Base-by-base conservation (phyloP, 2,329 filamentous ascomycete genomes). In the Venturia pyrina region DNA sequence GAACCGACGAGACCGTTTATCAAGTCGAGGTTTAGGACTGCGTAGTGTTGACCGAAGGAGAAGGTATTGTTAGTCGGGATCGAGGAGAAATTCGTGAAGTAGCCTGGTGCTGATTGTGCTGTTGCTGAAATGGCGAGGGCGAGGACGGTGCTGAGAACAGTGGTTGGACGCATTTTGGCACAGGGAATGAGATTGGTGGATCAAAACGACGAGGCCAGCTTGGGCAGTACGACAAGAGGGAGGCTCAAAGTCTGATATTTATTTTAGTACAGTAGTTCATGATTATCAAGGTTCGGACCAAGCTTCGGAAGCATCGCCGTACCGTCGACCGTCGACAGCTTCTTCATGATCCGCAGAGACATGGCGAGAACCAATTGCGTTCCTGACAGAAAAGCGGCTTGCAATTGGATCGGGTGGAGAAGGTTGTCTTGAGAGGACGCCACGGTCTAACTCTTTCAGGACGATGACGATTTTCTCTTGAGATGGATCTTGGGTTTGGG, bases 11-110 rank as follows among this genome's bases (percentile, higher is more conserved):
- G 73, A 57, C 70, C 70, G 32, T 73, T 71, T 72, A 78, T 78
- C 15, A 76, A 69, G 68, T 80, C 78, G n/a, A 80, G 71, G 68
- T 80, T 78, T 53, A 79, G 75, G 65, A 79, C 53, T 8, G 53
- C 53, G 53, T 57, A 57, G 53, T 57, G 28, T 37, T 34, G 28
- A 13, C 53, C 76, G 68, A 78, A 77, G 43, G 69, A 67, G 43
- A 74, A 65, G 59, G 66, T 69, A 34, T 59, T 62, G 65, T 69
- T 69, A n/a, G 57, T 53, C 5, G 69, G 62, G 60, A 72, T 66
- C 34, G 70, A 71, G 21, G 69, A 69, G 62, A 69, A 43, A 59
- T 72, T 70, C 66, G 66, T 68, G 28, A 57, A 37, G 32, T 34
- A 57, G 32, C 53, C 53, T 57, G 53, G 53, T 37, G 53, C 28